A percentile compares a stretch with the other conserved stretches of the same genome.
Evolutionary conservation across 345 rosid species (phyloP).

Genomic region (Citrus medica): DNA sequence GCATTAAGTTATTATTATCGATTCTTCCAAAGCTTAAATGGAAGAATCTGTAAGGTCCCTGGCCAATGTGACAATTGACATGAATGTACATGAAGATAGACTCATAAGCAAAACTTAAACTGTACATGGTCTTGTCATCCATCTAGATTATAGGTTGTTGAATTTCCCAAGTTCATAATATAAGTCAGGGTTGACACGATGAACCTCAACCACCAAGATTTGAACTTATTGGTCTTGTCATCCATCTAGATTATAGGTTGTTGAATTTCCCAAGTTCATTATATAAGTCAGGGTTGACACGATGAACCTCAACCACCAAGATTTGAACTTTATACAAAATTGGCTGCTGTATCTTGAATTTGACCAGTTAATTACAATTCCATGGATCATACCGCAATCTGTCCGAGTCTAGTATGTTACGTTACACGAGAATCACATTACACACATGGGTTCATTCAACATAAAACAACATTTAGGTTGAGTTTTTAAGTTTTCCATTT

Average conservation of each 20-base stretch:
- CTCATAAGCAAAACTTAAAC: background rate
- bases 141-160: background rate
- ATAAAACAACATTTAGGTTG: background rate
- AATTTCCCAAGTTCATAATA: background rate
- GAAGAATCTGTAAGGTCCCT: constrained; percentile 10
- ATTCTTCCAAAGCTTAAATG: constrained; percentile 11
- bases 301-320: background rate
- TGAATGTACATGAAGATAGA: background rate
- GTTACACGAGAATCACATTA: background rate
- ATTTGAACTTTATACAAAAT: background rate
- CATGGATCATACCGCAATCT: background rate
- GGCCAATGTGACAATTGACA: background rate
- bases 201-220: background rate
- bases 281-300: background rate
- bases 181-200: background rate
- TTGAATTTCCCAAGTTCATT: background rate
- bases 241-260: background rate
- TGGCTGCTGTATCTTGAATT: background rate
- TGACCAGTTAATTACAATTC: background rate
- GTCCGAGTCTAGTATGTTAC: background rate
- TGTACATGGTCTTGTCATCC: background rate
- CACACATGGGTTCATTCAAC: background rate
- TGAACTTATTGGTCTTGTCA: background rate
- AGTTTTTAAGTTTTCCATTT: background rate
- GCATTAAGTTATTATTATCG: background rate